Evolutionary conservation across 1,284 basidiomycete genomes (phyloP).

Genomic region (Cutaneotrichosporon spelunceum): DNA sequence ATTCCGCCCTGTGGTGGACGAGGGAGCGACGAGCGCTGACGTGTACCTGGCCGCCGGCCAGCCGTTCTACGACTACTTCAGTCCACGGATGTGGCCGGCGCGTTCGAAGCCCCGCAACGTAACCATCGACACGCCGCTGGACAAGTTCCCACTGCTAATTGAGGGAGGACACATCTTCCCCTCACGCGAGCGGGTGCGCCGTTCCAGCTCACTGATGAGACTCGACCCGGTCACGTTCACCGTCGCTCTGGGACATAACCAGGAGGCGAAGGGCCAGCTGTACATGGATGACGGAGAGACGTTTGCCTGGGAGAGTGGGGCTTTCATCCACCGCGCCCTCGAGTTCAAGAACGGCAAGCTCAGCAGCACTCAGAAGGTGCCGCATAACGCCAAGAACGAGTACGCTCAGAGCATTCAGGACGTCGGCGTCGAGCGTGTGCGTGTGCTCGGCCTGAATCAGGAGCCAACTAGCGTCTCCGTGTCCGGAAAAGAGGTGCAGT

Average conservation of each 20-base stretch:
- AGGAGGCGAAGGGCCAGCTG: slow-evolving; percentile 72
- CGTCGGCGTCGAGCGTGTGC: slow-evolving; percentile 75
- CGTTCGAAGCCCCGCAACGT: slow-evolving; percentile 62
- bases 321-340: slow-evolving; percentile 79
- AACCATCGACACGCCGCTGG: slow-evolving; percentile 70
- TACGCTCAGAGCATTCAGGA: slow-evolving; percentile 64
- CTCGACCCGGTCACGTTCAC: slow-evolving; percentile 90
- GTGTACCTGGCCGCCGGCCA: slow-evolving; percentile 85
- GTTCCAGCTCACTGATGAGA: slow-evolving; percentile 83
- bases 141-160: slow-evolving; percentile 78
- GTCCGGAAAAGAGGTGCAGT: slow-evolving; percentile 51
- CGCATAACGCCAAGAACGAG: slow-evolving; percentile 61
- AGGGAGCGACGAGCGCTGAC: slow-evolving; percentile 66
- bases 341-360: slow-evolving; percentile 56
- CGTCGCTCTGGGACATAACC: slow-evolving; percentile 68
- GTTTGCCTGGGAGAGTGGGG: slow-evolving; percentile 71
- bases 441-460: slow-evolving; percentile 67
- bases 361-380: slow-evolving; percentile 6
- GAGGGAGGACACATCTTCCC: slow-evolving; percentile 90
- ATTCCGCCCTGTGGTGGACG: slow-evolving; percentile 82
- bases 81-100: slow-evolving; percentile 64
- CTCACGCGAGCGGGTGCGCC: slow-evolving; percentile 78
- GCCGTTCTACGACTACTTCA: slow-evolving; percentile 96
- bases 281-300: slow-evolving; percentile 95
- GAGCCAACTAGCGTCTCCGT: slow-evolving; percentile 59